These are phyloP conservation scores for Quercus gilva DNA, from an alignment of 306 rosid genomes.

Conservation along the genomic window DNA sequence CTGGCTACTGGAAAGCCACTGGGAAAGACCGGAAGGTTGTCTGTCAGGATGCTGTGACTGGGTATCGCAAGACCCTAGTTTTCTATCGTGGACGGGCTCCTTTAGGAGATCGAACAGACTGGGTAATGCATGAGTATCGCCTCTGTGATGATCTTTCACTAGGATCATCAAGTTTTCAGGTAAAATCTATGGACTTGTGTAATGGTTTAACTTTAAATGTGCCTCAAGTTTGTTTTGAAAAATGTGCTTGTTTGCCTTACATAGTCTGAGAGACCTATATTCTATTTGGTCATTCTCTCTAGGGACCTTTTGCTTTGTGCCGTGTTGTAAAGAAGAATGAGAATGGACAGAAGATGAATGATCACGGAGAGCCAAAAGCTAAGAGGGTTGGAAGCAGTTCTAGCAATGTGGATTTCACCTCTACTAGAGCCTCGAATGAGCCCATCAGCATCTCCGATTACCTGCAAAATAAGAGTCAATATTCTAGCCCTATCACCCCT, in stretches of 20 bases:
- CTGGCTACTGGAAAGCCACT: constrained; percentile 98
- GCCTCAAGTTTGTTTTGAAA: background rate
- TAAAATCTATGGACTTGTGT: constrained; percentile 15
- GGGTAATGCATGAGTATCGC: constrained; percentile 98
- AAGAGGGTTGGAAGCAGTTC: constrained; percentile 40
- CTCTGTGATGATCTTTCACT: constrained; percentile 55
- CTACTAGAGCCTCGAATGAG: constrained; percentile 32
- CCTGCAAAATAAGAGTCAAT: constrained; percentile 42
- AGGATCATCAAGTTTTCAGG: constrained; percentile 60
- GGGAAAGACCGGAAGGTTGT: constrained; percentile 82
- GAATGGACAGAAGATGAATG: constrained; percentile 36
- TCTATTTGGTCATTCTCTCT: background rate
- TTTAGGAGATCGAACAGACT: constrained; percentile 73
- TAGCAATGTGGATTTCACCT: constrained; percentile 34
- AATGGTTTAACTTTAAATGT: constrained; percentile 1
- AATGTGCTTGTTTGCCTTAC: background rate
- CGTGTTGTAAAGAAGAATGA: constrained; percentile 79
- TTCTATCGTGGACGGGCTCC: constrained; percentile 93
- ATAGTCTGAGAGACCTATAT: constrained; percentile 1
- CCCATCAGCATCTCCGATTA: constrained; percentile 31
- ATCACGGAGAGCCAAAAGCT: constrained; percentile 43
- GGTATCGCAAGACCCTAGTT: constrained; percentile 84
- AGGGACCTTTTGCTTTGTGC: constrained; percentile 88
- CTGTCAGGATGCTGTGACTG: constrained; percentile 53
- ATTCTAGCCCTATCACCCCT: constrained; percentile 50